Conservation (phyloP, 2,329 filamentous ascomycete genomes). For the Aspergillus glaucus region DNA sequence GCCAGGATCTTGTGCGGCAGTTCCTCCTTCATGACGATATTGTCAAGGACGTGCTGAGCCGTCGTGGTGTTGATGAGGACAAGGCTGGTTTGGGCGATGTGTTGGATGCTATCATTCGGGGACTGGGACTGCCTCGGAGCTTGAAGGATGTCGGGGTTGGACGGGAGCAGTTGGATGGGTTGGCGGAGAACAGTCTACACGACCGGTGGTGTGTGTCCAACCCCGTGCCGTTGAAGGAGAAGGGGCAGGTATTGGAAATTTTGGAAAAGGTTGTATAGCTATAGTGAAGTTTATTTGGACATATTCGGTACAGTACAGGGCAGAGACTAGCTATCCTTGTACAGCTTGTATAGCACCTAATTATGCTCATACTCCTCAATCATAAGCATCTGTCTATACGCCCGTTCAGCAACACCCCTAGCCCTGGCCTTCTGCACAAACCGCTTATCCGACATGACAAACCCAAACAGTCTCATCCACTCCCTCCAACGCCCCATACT, state of each 20-base stretch:
- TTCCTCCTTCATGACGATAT: constrained; percentile 36
- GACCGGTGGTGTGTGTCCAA: constrained; percentile 49
- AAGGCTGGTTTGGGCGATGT: constrained; percentile 45
- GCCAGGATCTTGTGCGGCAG: constrained; percentile 37
- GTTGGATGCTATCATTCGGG: constrained; percentile 46
- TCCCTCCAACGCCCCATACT: no score
- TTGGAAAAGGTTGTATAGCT: constrained; percentile 35
- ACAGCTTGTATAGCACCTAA: no score
- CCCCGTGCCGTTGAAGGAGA: constrained; percentile 43
- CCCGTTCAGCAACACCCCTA: no score
- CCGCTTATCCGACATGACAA: no score
- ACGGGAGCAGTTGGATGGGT: constrained; percentile 40
- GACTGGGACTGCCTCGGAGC: constrained; percentile 50
- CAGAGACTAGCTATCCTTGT: no score
- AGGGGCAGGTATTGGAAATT: constrained; percentile 48
- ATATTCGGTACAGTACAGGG: no score
- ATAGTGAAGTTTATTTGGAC: no score
- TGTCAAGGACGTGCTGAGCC: constrained; percentile 31
- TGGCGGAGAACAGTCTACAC: constrained; percentile 47
- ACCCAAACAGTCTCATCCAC: no score
- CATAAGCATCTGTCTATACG: no score
- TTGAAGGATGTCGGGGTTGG: constrained; percentile 48
- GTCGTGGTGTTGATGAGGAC: constrained; percentile 19
- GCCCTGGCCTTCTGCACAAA: no score
- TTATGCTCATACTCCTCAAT: no score